Evolutionary conservation across 805 yeast genomes (phyloP).

Genomic region (Wickerhamomyces alni): DNA sequence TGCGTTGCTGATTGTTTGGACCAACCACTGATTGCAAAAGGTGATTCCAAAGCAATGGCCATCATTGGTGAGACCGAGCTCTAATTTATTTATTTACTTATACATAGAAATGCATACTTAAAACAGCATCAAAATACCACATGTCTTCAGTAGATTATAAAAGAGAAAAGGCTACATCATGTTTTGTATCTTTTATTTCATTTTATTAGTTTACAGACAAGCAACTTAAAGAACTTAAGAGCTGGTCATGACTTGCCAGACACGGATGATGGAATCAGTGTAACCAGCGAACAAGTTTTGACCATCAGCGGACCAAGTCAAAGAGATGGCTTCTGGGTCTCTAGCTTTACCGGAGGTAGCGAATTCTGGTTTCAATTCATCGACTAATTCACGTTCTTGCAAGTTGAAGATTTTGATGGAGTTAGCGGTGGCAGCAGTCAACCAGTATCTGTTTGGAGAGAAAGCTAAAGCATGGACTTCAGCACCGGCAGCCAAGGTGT

Average conservation of each 20-base stretch:
- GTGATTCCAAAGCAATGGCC: constrained; percentile 70
- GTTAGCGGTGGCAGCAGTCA: constrained; percentile 97
- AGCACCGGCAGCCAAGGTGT: constrained; percentile 92
- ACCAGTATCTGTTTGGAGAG: constrained; percentile 99
- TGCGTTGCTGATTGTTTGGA: constrained; percentile 78
- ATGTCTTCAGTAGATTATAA: too few species aligned
- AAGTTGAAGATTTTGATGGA: constrained; percentile 98
- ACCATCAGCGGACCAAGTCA: constrained; percentile 99
- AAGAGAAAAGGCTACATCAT: too few species aligned
- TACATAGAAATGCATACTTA: not conserved
- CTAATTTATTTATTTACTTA: not conserved
- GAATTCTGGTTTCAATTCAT: constrained; percentile 97
- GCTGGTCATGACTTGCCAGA: constrained; percentile 98
- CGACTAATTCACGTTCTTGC: constrained; percentile 89
- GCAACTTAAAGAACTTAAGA: constrained; percentile 14
- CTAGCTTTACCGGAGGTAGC: constrained; percentile 82
- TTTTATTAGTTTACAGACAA: constrained; percentile 1
- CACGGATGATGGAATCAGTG: constrained; percentile 99
- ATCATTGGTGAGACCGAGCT: constrained; percentile 34
- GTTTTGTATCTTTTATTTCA: not conserved
- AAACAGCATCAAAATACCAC: too few species aligned
- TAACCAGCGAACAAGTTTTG: constrained; percentile 99
- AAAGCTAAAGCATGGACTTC: constrained; percentile 97
- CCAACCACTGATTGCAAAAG: constrained; percentile 50
- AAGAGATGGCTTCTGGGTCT: constrained; percentile 97